A percentile compares a stretch with the other conserved stretches of the same genome.
These are phyloP conservation scores for Avena insularis DNA, from an alignment of 176 grass and related monocot genomes.

Conservation along the genomic window DNA sequence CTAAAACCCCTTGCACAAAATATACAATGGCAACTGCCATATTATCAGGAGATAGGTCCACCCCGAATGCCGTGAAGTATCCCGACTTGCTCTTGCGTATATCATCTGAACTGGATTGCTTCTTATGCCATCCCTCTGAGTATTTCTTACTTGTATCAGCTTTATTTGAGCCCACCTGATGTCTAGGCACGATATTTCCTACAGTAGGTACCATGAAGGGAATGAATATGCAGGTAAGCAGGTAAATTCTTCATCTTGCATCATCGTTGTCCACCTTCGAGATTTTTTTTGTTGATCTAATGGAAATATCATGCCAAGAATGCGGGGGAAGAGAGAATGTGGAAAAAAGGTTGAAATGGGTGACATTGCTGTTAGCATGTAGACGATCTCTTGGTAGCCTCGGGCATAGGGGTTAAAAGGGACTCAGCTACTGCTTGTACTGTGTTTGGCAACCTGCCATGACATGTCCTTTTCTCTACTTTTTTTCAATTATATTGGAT, in stretches of 20 bases:
- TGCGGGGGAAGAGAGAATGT: not conserved
- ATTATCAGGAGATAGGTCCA: constrained; percentile 91
- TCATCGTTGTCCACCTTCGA: not conserved
- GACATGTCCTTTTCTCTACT: not conserved
- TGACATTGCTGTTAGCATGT: not conserved
- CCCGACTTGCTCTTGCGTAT: constrained; percentile 54
- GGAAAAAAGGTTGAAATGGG: constrained; percentile 19
- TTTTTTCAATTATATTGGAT: not conserved
- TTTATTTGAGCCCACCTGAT: constrained; percentile 45
- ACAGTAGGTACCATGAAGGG: constrained; percentile 23
- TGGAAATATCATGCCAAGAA: constrained; percentile 24
- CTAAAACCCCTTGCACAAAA: constrained; percentile 99
- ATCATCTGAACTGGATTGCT: constrained; percentile 50
- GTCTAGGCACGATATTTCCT: constrained; percentile 55
- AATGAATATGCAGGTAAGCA: constrained; percentile 21
- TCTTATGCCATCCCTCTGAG: constrained; percentile 33
- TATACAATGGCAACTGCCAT: constrained; percentile 97
- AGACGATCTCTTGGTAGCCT: not conserved
- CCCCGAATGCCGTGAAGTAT: constrained; percentile 77
- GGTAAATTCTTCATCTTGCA: not conserved
- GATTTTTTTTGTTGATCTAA: constrained; percentile 6
- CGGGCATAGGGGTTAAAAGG: not conserved
- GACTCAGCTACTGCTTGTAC: not conserved
- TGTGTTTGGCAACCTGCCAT: not conserved
- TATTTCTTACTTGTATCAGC: constrained; percentile 43